phyloP scores from a whole-genome alignment of 805 yeast species.

The Suhomyces emberorum region DNA sequence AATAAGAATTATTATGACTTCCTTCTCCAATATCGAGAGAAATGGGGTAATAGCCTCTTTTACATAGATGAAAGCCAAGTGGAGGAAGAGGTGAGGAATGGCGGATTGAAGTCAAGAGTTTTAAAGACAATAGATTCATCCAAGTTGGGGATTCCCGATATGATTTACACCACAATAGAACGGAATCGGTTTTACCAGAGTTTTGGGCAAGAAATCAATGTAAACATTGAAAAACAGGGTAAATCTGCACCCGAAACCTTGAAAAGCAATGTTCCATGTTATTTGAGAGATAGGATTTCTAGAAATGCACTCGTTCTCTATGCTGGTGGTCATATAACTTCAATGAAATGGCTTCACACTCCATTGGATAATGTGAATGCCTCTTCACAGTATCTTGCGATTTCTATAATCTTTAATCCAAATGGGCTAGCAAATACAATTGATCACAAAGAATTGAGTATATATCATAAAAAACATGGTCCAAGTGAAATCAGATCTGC shows the following conservation, averaged over 20 bases:
- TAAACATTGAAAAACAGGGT: not conserved
- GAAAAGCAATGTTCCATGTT: slow-evolving; percentile 5
- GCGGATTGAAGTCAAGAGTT: slow-evolving; percentile 9
- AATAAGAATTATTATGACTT: slow-evolving; percentile 41
- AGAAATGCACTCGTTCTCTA: slow-evolving; percentile 43
- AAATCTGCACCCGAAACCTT: not conserved
- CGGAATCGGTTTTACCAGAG: not conserved
- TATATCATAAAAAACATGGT: slow-evolving; percentile 19
- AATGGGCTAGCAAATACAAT: slow-evolving; percentile 18
- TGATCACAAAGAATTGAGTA: slow-evolving; percentile 27
- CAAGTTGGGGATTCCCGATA: slow-evolving; percentile 11
- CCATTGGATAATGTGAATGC: slow-evolving; percentile 10
- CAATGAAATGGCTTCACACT: slow-evolving; percentile 49
- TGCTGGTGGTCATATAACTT: slow-evolving; percentile 51
- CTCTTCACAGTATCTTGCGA: slow-evolving; percentile 45
- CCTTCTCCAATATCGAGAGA: slow-evolving; percentile 43
- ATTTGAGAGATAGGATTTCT: slow-evolving; percentile 6
- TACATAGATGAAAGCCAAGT: slow-evolving; percentile 34
- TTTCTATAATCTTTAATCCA: slow-evolving; percentile 41
- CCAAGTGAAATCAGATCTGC: slow-evolving; percentile 27
- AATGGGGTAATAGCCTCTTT: slow-evolving; percentile 50
- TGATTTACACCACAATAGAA: slow-evolving; percentile 1
- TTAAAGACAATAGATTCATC: slow-evolving; percentile 4
- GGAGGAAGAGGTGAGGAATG: slow-evolving; percentile 6
- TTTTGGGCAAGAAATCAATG: not conserved